These are phyloP conservation scores for Sclerotinia trifoliorum DNA, from an alignment of 2,329 filamentous ascomycete species.

Conservation along the genomic window DNA sequence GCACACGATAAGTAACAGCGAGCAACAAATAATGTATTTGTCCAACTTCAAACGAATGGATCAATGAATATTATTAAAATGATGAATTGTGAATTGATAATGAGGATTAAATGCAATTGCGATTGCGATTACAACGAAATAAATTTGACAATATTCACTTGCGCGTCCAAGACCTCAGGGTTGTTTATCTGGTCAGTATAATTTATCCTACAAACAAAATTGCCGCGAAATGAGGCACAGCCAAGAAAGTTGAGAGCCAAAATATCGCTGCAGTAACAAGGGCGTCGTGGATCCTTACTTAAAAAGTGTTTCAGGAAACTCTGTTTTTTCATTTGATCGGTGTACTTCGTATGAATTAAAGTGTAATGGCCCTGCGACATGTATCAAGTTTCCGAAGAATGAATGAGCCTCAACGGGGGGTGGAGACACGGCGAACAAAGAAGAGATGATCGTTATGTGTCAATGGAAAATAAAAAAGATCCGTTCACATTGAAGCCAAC, in stretches of 20 bases:
- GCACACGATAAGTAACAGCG: slow-evolving; percentile 12
- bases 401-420: slow-evolving; percentile 9
- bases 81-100: not conserved
- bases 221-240: slow-evolving; percentile 18
- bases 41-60: not conserved
- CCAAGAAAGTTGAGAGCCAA: not conserved
- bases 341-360: slow-evolving; percentile 4
- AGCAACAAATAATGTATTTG: not conserved
- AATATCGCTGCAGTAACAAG: not conserved
- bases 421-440: not conserved
- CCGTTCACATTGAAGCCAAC: not conserved
- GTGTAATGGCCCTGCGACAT: slow-evolving; percentile 5
- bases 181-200: slow-evolving; percentile 9
- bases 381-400: slow-evolving; percentile 10
- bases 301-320: slow-evolving; percentile 18
- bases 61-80: not conserved
- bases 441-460: not conserved
- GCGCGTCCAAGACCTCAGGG: not conserved
- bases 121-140: slow-evolving; percentile 1
- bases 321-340: slow-evolving; percentile 10
- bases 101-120: slow-evolving; percentile 1
- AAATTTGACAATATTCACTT: slow-evolving; percentile 4
- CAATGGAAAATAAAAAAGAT: not conserved
- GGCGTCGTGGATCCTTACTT: slow-evolving; percentile 20
- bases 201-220: slow-evolving; percentile 15